phyloP scores from a whole-genome alignment of 2,329 filamentous ascomycete species.

The Pseudogymnoascus sp. region DNA sequence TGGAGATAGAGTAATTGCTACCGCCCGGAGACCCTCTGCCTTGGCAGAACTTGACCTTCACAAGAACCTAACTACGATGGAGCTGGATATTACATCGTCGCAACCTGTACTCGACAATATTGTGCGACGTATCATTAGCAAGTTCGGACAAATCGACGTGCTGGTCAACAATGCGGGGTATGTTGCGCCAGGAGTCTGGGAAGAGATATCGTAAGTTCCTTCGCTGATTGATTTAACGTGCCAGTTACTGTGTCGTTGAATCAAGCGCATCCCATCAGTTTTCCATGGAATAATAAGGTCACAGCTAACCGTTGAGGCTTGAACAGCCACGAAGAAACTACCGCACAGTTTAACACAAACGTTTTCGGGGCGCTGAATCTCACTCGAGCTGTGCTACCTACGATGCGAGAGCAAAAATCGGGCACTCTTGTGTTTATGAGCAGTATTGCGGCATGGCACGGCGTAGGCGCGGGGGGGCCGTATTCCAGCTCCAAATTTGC shows the following conservation, averaged over 20 bases:
- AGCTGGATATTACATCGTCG: neutral
- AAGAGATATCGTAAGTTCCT: neutral
- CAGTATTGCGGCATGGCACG: conserved; percentile 17
- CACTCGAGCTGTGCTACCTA: conserved; percentile 42
- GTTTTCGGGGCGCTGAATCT: conserved; percentile 48
- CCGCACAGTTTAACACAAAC: conserved; percentile 44
- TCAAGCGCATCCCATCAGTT: neutral
- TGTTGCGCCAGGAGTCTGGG: neutral
- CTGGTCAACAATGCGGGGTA: conserved; percentile 90
- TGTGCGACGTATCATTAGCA: conserved; percentile 86
- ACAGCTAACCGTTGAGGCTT: neutral
- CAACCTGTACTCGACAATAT: conserved; percentile 53
- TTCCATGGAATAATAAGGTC: neutral
- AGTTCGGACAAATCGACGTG: conserved; percentile 88
- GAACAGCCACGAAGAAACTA: conserved; percentile 16
- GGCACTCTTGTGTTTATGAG: conserved; percentile 31
- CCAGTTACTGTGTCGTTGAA: neutral
- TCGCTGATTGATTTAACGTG: neutral
- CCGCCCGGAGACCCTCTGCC: conserved; percentile 10
- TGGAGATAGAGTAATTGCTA: conserved; percentile 21
- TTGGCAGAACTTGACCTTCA: neutral
- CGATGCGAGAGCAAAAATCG: conserved; percentile 37
- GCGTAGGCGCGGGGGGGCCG: conserved; percentile 1
- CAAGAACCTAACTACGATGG: neutral
- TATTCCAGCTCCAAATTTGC: conserved; percentile 21